phyloP scores from a whole-genome alignment of 768 basidiomycete species.

The Leucocoprinus leucothites region DNA sequence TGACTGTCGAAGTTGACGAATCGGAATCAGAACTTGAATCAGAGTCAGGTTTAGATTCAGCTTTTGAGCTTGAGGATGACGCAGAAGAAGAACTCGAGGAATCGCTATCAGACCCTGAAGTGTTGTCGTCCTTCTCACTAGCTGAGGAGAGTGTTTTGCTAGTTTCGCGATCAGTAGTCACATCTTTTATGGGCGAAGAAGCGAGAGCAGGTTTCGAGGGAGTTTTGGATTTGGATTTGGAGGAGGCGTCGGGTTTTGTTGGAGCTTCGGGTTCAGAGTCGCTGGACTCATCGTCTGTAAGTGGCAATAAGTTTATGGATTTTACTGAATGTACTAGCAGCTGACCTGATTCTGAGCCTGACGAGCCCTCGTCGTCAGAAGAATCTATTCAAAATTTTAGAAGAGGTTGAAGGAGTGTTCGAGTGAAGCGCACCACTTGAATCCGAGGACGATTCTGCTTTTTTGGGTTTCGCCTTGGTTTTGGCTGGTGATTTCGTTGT shows the following conservation, averaged over 20 bases:
- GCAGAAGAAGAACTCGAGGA: conserved; percentile 25
- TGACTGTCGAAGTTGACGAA: conserved; percentile 4
- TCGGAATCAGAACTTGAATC: conserved; percentile 9
- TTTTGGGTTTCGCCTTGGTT: not conserved
- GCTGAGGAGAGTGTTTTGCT: conserved; percentile 32
- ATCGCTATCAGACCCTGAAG: conserved; percentile 16
- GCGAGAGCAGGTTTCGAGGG: not conserved
- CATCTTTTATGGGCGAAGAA: conserved; percentile 5
- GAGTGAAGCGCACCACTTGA: not conserved
- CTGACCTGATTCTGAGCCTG: conserved; percentile 2
- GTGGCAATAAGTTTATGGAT: conserved; percentile 12
- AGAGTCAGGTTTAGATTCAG: conserved; percentile 24
- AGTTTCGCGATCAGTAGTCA: conserved; percentile 28
- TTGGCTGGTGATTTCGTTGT: conserved; percentile 2
- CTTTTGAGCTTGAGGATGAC: conserved; percentile 14
- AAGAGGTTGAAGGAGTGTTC: not conserved
- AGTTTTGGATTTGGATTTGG: conserved; percentile 12
- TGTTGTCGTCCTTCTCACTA: not conserved
- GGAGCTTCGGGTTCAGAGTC: conserved; percentile 18
- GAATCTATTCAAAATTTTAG: not conserved
- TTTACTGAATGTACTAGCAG: not conserved
- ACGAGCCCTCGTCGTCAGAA: conserved; percentile 1
- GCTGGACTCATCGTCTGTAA: conserved; percentile 32
- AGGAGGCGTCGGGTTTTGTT: not conserved
- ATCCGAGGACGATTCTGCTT: conserved; percentile 6